Conservation (phyloP, 1,139 yeast genomes). For the Yamadazyma dendronema region DNA sequence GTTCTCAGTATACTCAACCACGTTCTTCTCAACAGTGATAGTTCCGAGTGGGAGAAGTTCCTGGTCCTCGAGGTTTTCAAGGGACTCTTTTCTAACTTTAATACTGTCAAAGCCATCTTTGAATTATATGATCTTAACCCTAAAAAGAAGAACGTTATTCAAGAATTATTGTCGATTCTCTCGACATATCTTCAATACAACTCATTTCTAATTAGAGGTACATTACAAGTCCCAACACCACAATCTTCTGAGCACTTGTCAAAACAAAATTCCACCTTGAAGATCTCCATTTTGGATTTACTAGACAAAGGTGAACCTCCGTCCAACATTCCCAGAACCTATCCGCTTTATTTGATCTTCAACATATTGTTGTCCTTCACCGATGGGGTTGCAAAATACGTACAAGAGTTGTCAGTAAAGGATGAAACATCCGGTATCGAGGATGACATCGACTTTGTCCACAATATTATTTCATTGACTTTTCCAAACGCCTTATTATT, state of each 20-base stretch:
- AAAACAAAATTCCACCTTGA: constrained; percentile 32
- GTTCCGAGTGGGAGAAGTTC: constrained; percentile 62
- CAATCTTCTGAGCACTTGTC: constrained; percentile 19
- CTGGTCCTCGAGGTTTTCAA: constrained; percentile 71
- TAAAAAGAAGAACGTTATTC: constrained; percentile 57
- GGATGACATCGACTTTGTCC: constrained; percentile 36
- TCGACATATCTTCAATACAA: constrained; percentile 27
- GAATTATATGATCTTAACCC: constrained; percentile 60
- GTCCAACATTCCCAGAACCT: constrained; percentile 59
- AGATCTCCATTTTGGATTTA: constrained; percentile 64
- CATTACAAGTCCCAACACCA: constrained; percentile 8
- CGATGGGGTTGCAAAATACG: constrained; percentile 66
- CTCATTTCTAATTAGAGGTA: constrained; percentile 33
- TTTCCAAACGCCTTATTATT: constrained; percentile 48
- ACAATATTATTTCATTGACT: constrained; percentile 38
- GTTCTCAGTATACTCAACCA: constrained; percentile 74
- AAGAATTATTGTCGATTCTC: constrained; percentile 55
- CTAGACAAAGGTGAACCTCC: constrained; percentile 75
- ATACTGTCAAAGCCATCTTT: constrained; percentile 52
- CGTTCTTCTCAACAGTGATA: constrained; percentile 38
- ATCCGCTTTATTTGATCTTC: constrained; percentile 59
- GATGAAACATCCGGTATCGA: constrained; percentile 28
- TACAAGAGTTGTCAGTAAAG: constrained; percentile 37
- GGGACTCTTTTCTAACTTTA: constrained; percentile 56
- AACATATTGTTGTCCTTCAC: constrained; percentile 54